Percentiles rank a stretch among this genome's conserved stretches.
These are phyloP conservation scores for Pittosporum tobira DNA, from an alignment of 129 eudicot species.

Conservation along the genomic window DNA sequence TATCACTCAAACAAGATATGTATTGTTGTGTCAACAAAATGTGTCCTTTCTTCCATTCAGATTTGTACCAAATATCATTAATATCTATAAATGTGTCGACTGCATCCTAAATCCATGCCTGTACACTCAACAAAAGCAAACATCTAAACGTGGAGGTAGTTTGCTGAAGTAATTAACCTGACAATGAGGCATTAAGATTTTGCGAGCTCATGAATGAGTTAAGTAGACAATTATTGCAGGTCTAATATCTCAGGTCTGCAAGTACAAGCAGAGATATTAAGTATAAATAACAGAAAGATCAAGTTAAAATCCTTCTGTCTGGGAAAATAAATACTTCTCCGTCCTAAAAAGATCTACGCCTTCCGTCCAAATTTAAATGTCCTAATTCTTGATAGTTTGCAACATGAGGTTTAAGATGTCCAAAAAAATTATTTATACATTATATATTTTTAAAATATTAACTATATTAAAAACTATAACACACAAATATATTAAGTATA, in stretches of 20 bases:
- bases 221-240: not conserved
- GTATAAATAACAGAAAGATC: not conserved
- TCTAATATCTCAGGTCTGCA: not conserved
- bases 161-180: not conserved
- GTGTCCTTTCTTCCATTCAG: not conserved
- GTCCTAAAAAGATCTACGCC: too few species aligned
- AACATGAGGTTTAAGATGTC: too few species aligned
- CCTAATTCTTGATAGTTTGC: too few species aligned
- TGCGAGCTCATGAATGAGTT: not conserved
- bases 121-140: not conserved
- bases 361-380: too few species aligned
- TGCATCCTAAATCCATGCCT: too few species aligned
- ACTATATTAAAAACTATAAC: too few species aligned
- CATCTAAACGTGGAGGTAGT: not conserved
- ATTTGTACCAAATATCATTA: not conserved
- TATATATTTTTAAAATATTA: too few species aligned
- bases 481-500: too few species aligned
- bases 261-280: not conserved
- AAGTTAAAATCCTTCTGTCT: not conserved
- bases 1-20: slow-evolving; percentile 2
- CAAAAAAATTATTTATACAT: too few species aligned
- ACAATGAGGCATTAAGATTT: not conserved
- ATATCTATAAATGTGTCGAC: not conserved
- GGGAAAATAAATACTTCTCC: too few species aligned
- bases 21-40: not conserved